Conservation (phyloP, 164 flowering plant species). For the Cinnamomum chago region DNA sequence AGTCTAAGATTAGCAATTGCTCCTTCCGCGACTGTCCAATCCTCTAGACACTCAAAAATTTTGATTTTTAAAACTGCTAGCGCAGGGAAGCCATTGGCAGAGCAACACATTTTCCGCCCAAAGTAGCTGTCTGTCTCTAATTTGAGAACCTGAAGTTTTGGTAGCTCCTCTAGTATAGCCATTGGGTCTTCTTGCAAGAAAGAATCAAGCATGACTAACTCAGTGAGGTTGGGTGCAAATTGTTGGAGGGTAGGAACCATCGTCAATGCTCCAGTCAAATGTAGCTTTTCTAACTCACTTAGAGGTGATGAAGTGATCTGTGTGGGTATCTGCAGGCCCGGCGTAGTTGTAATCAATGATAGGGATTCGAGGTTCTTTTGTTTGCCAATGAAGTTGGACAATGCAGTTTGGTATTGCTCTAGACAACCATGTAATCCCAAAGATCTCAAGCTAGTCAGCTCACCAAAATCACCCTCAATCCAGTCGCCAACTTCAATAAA, state of each 20-base stretch:
- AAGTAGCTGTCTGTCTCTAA: background rate
- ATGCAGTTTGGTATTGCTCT: background rate
- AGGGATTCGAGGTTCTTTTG: background rate
- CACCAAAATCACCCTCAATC: background rate
- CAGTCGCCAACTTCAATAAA: background rate
- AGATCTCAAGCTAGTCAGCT: background rate
- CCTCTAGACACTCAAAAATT: background rate
- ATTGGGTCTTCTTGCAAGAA: background rate
- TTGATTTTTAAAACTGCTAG: background rate
- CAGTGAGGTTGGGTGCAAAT: background rate
- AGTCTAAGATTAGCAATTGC: background rate
- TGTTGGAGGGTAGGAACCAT: background rate
- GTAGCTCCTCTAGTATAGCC: background rate
- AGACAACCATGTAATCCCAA: background rate
- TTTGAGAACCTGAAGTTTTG: background rate
- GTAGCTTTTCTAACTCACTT: background rate
- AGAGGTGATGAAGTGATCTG: too few species aligned
- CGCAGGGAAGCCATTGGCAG: background rate
- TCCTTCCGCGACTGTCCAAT: background rate
- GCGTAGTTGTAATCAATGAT: background rate
- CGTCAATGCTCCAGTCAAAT: background rate
- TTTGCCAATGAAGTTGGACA: background rate
- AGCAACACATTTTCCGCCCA: slow-evolving; percentile 3
- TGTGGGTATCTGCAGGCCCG: background rate
- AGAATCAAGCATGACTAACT: background rate